A percentile compares a stretch with the other conserved stretches of the same genome.
These are phyloP conservation scores for Saccharomycopsis olivae DNA, from an alignment of 805 yeast species.

Conservation along the genomic window DNA sequence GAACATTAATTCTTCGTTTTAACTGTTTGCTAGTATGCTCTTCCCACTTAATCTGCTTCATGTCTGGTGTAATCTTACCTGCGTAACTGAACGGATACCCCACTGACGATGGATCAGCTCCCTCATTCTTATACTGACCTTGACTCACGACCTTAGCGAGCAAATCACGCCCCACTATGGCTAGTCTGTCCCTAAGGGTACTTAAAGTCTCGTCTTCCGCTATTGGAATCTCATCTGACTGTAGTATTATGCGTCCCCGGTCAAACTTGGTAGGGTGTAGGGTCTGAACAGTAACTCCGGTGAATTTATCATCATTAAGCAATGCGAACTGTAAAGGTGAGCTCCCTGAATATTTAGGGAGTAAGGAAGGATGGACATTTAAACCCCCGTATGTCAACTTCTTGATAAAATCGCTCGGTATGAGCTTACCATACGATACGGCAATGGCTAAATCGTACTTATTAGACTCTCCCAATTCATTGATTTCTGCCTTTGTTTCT, in stretches of 20 bases:
- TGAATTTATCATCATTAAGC: constrained; percentile 43
- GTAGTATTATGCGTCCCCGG: constrained; percentile 57
- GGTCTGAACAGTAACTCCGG: constrained; percentile 88
- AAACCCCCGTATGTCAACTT: constrained; percentile 53
- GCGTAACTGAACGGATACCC: constrained; percentile 41
- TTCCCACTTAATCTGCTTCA: constrained; percentile 40
- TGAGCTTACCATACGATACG: constrained; percentile 78
- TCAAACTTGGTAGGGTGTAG: constrained; percentile 84
- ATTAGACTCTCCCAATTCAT: constrained; percentile 20
- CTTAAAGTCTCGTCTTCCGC: constrained; percentile 22
- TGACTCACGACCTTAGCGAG: constrained; percentile 35
- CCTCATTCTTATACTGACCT: constrained; percentile 20
- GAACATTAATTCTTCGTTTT: constrained; percentile 33
- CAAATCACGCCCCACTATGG: constrained; percentile 50
- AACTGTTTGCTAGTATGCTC: constrained; percentile 28
- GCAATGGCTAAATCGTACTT: constrained; percentile 67
- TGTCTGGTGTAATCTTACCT: constrained; percentile 36
- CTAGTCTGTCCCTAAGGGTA: constrained; percentile 41
- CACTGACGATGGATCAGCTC: background rate
- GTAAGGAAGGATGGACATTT: constrained; percentile 85
- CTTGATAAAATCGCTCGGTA: constrained; percentile 51
- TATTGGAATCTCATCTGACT: constrained; percentile 37
- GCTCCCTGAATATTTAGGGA: constrained; percentile 79
- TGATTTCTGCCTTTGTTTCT: constrained; percentile 35
- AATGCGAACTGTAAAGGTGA: constrained; percentile 82